phyloP scores from a whole-genome alignment of 192 early-diverging fungal species.

The Dispira simplex region DNA sequence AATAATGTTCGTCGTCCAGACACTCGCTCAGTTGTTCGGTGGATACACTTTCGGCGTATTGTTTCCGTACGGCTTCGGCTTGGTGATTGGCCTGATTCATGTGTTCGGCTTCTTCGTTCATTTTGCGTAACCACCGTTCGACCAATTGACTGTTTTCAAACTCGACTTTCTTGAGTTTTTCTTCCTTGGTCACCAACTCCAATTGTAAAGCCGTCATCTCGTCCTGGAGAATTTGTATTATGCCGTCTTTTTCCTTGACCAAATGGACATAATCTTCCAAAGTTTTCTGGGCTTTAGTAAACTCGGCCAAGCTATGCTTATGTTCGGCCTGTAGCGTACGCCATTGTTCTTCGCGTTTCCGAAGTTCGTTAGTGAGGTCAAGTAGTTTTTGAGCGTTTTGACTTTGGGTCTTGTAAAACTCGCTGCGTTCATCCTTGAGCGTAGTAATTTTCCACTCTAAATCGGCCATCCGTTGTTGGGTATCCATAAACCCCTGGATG shows the following conservation, averaged over 20 bases:
- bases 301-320: neutral
- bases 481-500: conserved; percentile 1
- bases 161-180: conserved; percentile 46
- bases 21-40: conserved; percentile 4
- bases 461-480: conserved; percentile 48
- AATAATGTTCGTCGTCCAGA: conserved; percentile 10
- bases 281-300: neutral
- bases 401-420: conserved; percentile 80
- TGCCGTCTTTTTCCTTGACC: conserved; percentile 78
- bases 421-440: conserved; percentile 73
- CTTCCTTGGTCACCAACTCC: conserved; percentile 67
- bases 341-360: conserved; percentile 36
- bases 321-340: conserved; percentile 47
- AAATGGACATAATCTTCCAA: conserved; percentile 15
- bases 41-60: conserved; percentile 3
- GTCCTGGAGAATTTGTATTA: conserved; percentile 87
- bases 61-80: conserved; percentile 50
- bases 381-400: conserved; percentile 85
- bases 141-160: conserved; percentile 76
- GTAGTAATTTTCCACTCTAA: conserved; percentile 56
- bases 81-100: conserved; percentile 89
- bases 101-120: conserved; percentile 74
- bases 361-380: conserved; percentile 63
- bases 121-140: conserved; percentile 82
- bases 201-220: conserved; percentile 81